Conservation (phyloP, 768 basidiomycete species). For the Terana coerulea region DNA sequence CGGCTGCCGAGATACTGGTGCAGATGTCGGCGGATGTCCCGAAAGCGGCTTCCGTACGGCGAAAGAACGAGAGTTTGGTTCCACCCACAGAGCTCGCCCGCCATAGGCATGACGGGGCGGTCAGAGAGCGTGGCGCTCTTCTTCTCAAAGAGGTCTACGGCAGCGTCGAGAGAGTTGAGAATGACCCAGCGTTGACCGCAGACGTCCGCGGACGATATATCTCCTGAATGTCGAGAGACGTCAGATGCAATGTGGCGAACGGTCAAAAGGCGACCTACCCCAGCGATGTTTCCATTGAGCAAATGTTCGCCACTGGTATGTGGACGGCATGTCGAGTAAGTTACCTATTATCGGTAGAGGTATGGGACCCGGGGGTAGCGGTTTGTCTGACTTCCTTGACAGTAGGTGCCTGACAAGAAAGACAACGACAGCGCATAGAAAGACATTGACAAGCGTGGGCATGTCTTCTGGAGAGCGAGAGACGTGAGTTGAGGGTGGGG, state of each 20-base stretch:
- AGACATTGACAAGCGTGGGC: not conserved
- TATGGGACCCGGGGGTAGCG: conserved; percentile 7
- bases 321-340: conserved; percentile 8
- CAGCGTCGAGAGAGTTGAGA: conserved; percentile 23
- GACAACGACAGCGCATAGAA: not conserved
- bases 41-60: conserved; percentile 38
- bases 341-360: conserved; percentile 12
- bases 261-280: conserved; percentile 16
- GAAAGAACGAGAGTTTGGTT: conserved; percentile 34
- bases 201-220: conserved; percentile 23
- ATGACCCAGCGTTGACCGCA: conserved; percentile 28
- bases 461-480: no score
- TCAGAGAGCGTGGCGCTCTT: conserved; percentile 23
- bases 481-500: no score
- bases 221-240: conserved; percentile 17
- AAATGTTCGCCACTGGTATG: conserved; percentile 23
- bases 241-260: not conserved
- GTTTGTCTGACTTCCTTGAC: not conserved
- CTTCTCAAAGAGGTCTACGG: conserved; percentile 28
- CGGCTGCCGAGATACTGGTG: conserved; percentile 39
- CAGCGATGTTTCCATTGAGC: conserved; percentile 24
- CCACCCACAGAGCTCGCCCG: conserved; percentile 21
- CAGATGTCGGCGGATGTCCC: conserved; percentile 39
- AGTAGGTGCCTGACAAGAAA: not conserved
- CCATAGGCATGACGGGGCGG: conserved; percentile 18